Percentiles rank a stretch among this genome's conserved stretches.
These are phyloP conservation scores for Colletotrichum sp. DNA, from an alignment of 2,329 filamentous ascomycete genomes.

Conservation along the genomic window DNA sequence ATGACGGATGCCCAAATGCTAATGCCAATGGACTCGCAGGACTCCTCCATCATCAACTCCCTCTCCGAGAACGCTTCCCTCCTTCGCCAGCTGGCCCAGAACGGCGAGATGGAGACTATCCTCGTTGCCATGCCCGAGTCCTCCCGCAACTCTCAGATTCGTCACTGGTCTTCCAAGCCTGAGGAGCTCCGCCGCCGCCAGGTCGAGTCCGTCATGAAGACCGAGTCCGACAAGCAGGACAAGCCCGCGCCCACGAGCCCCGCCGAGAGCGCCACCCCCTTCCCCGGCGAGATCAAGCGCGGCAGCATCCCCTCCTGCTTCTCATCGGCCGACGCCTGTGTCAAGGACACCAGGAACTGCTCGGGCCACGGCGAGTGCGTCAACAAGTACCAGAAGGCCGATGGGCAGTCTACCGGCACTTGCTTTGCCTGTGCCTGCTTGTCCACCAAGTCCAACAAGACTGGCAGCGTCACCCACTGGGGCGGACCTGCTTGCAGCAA, in stretches of 20 bases:
- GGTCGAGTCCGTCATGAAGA: conserved; percentile 49
- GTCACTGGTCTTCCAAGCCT: conserved; percentile 44
- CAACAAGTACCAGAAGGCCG: conserved; percentile 62
- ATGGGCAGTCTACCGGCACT: conserved; percentile 43
- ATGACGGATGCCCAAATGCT: background rate
- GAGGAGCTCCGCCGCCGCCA: conserved; percentile 54
- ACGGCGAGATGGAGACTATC: conserved; percentile 60
- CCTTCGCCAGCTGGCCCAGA: conserved; percentile 49
- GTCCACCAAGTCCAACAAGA: conserved; percentile 58
- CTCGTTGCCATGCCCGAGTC: conserved; percentile 59
- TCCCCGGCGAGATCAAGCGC: conserved; percentile 39
- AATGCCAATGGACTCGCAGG: background rate
- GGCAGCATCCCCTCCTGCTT: conserved; percentile 75
- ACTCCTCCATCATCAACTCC: conserved; percentile 42
- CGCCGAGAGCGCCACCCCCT: conserved; percentile 28
- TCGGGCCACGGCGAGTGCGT: conserved; percentile 81
- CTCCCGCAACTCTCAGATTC: conserved; percentile 39
- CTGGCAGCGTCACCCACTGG: conserved; percentile 74
- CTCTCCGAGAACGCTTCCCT: conserved; percentile 50
- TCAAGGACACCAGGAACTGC: conserved; percentile 76
- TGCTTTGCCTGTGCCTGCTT: conserved; percentile 86
- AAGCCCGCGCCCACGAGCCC: conserved; percentile 22
- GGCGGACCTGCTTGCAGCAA: conserved; percentile 89
- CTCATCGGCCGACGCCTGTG: conserved; percentile 70
- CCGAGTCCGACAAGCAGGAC: conserved; percentile 27